Conservation (phyloP, 2,329 filamentous ascomycete genomes). For the Alternaria conjuncta region DNA sequence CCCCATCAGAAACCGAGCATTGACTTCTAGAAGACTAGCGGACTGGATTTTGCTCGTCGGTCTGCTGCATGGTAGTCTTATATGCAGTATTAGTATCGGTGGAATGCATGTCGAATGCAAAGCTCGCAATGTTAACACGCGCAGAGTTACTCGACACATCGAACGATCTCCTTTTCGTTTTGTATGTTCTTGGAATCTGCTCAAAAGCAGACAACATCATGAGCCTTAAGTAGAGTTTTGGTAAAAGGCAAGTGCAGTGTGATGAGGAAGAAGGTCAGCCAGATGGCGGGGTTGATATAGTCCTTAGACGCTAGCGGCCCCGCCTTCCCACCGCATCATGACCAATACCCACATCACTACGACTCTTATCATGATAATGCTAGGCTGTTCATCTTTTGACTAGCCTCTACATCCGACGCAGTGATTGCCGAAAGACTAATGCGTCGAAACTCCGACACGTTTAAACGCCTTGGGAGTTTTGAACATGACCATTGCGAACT, state of each 20-base stretch:
- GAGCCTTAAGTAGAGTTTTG: too few relatives aligned
- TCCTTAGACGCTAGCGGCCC: neutral
- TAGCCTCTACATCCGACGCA: too few relatives aligned
- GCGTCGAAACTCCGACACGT: too few relatives aligned
- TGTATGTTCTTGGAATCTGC: too few relatives aligned
- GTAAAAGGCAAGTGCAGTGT: too few relatives aligned
- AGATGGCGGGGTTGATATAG: neutral
- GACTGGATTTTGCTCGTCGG: accelerated
- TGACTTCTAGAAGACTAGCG: neutral
- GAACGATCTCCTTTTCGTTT: too few relatives aligned
- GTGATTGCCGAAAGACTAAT: too few relatives aligned
- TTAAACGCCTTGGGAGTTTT: too few relatives aligned
- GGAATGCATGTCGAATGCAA: neutral
- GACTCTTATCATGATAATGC: too few relatives aligned
- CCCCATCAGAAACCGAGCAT: neutral
- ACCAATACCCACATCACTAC: accelerated
- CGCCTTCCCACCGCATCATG: neutral
- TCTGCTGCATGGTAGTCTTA: neutral
- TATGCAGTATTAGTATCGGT: neutral
- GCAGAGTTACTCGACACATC: neutral
- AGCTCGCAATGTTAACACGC: accelerated
- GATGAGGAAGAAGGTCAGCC: neutral
- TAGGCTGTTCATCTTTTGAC: too few relatives aligned
- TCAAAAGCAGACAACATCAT: too few relatives aligned
- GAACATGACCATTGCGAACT: too few relatives aligned